Percentiles rank a stretch among this genome's conserved stretches.
Conservation (phyloP, 345 rosid genomes). For the Acer yangbiense region DNA sequence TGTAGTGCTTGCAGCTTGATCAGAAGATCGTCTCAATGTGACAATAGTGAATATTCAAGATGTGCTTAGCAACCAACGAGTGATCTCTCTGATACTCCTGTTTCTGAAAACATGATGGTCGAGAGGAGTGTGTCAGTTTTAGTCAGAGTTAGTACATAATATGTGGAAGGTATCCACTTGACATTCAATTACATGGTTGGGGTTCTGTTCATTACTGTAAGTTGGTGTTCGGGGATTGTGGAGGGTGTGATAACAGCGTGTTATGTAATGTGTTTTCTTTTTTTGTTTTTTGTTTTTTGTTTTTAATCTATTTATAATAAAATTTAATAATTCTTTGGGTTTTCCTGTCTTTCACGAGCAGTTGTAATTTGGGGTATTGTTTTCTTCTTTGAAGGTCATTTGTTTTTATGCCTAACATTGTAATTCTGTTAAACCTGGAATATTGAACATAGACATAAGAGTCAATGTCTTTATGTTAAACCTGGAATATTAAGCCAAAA, state of each 20-base stretch:
- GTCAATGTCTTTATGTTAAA: too few species aligned
- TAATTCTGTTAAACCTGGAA: neutral
- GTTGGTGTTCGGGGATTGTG: slow-evolving; percentile 18
- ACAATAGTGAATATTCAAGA: neutral
- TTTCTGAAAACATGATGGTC: slow-evolving; percentile 10
- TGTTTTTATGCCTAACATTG: neutral
- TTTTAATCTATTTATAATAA: neutral
- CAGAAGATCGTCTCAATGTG: neutral
- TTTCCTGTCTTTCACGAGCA: neutral
- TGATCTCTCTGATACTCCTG: slow-evolving; percentile 10
- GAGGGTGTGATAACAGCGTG: slow-evolving; percentile 15
- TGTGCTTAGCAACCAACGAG: slow-evolving; percentile 19
- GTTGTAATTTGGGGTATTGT: too few species aligned
- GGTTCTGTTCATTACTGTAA: slow-evolving; percentile 4
- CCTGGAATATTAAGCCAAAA: too few species aligned
- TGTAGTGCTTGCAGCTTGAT: slow-evolving; percentile 69
- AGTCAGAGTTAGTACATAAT: slow-evolving; percentile 24
- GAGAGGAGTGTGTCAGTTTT: slow-evolving; percentile 20
- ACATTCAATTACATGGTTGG: slow-evolving; percentile 4
- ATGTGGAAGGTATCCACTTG: slow-evolving; percentile 5
- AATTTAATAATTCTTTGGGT: slow-evolving; percentile 26
- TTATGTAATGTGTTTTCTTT: slow-evolving; percentile 7
- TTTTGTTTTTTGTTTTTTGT: neutral
- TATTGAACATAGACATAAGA: too few species aligned
- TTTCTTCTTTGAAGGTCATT: neutral